Evolutionary conservation across 768 basidiomycete species (phyloP).

Genomic region (Daedaleopsis sinensis): DNA sequence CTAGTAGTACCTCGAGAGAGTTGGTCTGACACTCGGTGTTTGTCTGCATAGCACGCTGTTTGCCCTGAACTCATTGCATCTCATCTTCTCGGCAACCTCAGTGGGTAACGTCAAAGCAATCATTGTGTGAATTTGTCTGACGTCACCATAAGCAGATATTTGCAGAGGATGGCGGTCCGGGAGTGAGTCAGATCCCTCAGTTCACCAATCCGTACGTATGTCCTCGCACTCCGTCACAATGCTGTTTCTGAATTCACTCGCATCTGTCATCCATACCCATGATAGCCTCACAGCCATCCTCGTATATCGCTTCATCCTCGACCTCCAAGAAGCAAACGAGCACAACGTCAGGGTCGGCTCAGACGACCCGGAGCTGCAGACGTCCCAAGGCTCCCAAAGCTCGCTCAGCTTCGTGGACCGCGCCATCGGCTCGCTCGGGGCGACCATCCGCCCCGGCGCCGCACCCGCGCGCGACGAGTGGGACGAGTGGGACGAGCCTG

Average conservation of each 20-base stretch:
- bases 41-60: neutral
- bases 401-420: neutral
- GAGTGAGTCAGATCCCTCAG: neutral
- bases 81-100: neutral
- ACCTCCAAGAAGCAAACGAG: conserved; percentile 1
- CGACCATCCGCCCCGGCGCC: neutral
- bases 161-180: neutral
- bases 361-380: conserved; percentile 1
- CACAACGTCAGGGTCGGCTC: conserved; percentile 7
- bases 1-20: no score
- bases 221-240: neutral
- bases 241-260: neutral
- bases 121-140: no score
- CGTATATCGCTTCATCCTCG: neutral
- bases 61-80: neutral
- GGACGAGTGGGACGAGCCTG: neutral
- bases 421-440: neutral
- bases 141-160: no score
- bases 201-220: neutral
- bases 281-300: conserved; percentile 6
- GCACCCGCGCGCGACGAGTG: neutral
- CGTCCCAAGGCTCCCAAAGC: neutral
- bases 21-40: no score
- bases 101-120: neutral
- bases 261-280: no score